Conservation (phyloP, 257 asterid genomes). For the Prunella vulgaris region DNA sequence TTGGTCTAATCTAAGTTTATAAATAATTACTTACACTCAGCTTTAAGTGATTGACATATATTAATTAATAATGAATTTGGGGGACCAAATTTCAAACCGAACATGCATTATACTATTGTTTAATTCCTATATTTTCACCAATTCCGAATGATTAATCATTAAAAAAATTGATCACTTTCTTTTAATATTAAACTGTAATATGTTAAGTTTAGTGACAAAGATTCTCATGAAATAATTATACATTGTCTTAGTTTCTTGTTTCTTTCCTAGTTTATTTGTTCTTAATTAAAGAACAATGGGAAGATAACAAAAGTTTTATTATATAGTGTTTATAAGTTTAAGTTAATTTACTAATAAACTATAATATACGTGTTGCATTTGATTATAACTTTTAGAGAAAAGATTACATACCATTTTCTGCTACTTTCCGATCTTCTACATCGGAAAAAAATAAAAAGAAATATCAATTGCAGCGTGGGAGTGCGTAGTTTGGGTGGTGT, state of each 20-base stretch:
- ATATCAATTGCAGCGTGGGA: no score
- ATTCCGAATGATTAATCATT: not conserved
- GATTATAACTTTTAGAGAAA: no score
- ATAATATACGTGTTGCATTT: no score
- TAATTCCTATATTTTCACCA: not conserved
- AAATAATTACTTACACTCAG: constrained; percentile 3
- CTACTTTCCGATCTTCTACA: no score
- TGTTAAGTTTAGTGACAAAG: constrained; percentile 23
- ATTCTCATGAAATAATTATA: constrained; percentile 8
- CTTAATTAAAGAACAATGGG: not conserved
- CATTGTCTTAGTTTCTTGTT: not conserved
- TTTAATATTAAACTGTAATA: not conserved
- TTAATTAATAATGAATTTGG: not conserved
- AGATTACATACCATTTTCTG: no score
- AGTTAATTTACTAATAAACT: no score
- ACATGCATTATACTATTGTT: constrained; percentile 11
- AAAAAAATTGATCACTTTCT: not conserved
- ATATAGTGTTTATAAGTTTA: no score
- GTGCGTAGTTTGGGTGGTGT: no score
- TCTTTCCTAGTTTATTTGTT: not conserved
- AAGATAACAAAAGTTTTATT: not conserved
- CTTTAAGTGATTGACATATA: constrained; percentile 12
- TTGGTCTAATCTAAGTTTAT: constrained; percentile 16
- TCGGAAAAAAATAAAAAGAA: no score
- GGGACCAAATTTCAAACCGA: constrained; percentile 1